Base-by-base conservation (phyloP, 2,329 filamentous ascomycete species). In the Kalaharituber pfeilii region DNA sequence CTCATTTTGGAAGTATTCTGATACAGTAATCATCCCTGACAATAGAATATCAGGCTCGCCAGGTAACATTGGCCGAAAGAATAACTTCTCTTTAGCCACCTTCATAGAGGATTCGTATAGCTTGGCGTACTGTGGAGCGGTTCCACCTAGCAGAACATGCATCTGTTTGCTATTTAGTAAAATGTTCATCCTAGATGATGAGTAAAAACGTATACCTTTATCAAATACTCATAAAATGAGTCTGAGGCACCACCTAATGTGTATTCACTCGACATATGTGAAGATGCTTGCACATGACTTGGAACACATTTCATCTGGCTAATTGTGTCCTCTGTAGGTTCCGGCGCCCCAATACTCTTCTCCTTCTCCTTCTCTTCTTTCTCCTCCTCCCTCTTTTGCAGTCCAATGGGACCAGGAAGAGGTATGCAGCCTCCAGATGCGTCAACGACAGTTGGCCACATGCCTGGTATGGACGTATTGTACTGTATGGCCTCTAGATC, bases 361-460 rank as follows among this genome's bases (percentile, higher is more conserved):
- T 24, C 22, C 20, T 45, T 20, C 42, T 45, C 11, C 22, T 15
- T 13, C 22, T 47, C 11, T 47, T 18, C 15, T 20, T 47, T 25
- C 42, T 25, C 18, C 42, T 25, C n/a, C 24, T 13, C 25, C 3
- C 25, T 22, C 42, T 5, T 13, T 4, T 47, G 33, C 33, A 13
- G 33, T 2, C 33, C 33, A 15, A 39, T 18, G 20, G 33, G 33
- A 3, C 33, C 33, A 15, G 33, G 33, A 18, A 18, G 33, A 15
- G 76, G 75, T 55, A 70, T 72, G 63, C 84, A 81, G 67, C 87
- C 94, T 4, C 87, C 87, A 25, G 81, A 84, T 8, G 82, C 80
- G 68, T 94, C 86, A 11, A 95, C 69, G 36, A 72, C 72, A 59
- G 84, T 76, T 0, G 88, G 86, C 72, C 89, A 94, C 63, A 94